phyloP scores from a whole-genome alignment of 2,329 filamentous ascomycete genomes.

The Colletotrichum coccodes region DNA sequence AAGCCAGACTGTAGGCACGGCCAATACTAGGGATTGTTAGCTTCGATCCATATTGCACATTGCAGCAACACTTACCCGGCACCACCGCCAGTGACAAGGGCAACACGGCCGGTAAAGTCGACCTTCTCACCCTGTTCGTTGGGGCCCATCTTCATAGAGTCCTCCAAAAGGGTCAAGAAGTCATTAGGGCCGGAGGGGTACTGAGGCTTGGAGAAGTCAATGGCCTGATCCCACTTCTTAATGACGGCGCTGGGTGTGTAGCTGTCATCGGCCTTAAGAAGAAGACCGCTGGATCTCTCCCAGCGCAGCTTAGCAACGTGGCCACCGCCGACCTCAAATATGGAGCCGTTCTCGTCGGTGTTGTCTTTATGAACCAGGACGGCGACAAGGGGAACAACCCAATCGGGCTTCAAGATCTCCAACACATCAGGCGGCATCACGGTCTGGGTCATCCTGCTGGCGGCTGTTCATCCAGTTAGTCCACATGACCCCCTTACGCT shows the following conservation, averaged over 20 bases:
- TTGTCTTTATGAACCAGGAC: constrained; percentile 88
- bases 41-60: not conserved
- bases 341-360: constrained; percentile 82
- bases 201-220: constrained; percentile 85
- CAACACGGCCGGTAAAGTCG: constrained; percentile 86
- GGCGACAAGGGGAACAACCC: constrained; percentile 93
- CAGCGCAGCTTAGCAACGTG: constrained; percentile 93
- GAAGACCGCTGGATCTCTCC: constrained; percentile 90
- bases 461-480: constrained; percentile 62
- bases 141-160: constrained; percentile 80
- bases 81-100: constrained; percentile 87
- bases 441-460: constrained; percentile 94
- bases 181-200: constrained; percentile 88
- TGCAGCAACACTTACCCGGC: constrained; percentile 65
- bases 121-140: constrained; percentile 79
- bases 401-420: constrained; percentile 87
- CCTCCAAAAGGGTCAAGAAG: constrained; percentile 86
- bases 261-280: constrained; percentile 87
- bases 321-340: constrained; percentile 94
- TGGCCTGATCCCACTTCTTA: constrained; percentile 88
- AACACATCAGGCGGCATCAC: constrained; percentile 95
- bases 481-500: not conserved
- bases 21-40: constrained; percentile 71
- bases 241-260: constrained; percentile 90
- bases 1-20: constrained; percentile 87